These are phyloP conservation scores for Metschnikowia hibisci DNA, from an alignment of 805 yeast species.

Conservation along the genomic window DNA sequence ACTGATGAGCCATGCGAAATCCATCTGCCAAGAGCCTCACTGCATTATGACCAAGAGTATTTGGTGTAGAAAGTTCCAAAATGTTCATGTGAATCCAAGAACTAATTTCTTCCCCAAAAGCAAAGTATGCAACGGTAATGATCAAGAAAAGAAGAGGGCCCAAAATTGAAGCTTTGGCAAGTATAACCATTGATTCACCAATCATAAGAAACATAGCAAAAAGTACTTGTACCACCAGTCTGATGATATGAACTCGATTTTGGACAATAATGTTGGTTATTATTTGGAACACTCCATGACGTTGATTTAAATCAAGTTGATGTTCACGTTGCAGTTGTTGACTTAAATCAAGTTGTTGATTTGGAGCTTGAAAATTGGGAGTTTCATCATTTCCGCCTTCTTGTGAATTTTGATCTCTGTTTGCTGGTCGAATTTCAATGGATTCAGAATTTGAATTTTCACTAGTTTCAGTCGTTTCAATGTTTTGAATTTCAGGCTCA, in stretches of 20 bases:
- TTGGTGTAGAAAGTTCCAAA: slow-evolving; percentile 5
- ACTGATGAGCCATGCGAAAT: slow-evolving; percentile 5
- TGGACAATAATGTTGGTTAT: neutral
- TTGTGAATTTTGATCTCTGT: no score
- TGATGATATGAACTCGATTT: slow-evolving; percentile 4
- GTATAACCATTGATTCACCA: slow-evolving; percentile 4
- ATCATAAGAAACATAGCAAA: slow-evolving; percentile 7
- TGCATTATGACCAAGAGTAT: slow-evolving; percentile 7
- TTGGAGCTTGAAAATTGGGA: no score
- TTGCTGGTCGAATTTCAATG: no score
- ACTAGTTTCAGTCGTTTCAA: no score
- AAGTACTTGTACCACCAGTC: slow-evolving; percentile 7
- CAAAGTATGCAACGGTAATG: slow-evolving; percentile 6
- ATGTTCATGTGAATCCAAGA: slow-evolving; percentile 15
- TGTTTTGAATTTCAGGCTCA: no score
- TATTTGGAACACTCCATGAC: neutral
- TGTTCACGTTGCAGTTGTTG: no score
- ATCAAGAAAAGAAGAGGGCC: slow-evolving; percentile 2
- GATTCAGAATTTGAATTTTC: no score
- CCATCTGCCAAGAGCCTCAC: slow-evolving; percentile 5
- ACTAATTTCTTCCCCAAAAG: slow-evolving; percentile 12
- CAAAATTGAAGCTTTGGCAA: slow-evolving; percentile 7
- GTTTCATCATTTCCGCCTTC: no score
- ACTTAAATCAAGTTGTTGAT: no score
- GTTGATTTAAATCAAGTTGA: neutral